These are phyloP conservation scores for Bryum argenteum DNA, from an alignment of 225 moss, liverwort and hornwort genomes.

Conservation along the genomic window DNA sequence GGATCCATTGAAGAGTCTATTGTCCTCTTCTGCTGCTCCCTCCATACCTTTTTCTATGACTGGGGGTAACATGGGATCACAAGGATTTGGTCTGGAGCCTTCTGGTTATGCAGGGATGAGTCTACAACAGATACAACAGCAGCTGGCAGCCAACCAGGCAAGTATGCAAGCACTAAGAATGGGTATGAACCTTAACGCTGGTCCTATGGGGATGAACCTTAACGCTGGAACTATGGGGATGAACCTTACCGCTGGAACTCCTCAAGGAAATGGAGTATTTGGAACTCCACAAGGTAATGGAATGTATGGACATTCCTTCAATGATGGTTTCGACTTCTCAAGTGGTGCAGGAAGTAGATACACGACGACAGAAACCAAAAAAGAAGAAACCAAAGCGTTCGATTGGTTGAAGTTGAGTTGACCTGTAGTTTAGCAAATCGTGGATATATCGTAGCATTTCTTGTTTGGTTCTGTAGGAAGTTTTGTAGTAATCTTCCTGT, in stretches of 20 bases:
- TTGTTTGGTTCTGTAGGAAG: constrained; percentile 21
- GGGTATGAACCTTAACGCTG: constrained; percentile 55
- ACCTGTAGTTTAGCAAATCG: constrained; percentile 25
- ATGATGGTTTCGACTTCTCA: constrained; percentile 85
- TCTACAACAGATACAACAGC: constrained; percentile 72
- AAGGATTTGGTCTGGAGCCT: constrained; percentile 57
- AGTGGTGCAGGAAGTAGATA: constrained; percentile 63
- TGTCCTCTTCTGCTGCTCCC: constrained; percentile 31
- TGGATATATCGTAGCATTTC: constrained; percentile 22
- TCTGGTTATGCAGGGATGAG: constrained; percentile 55
- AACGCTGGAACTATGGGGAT: constrained; percentile 34
- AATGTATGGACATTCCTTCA: constrained; percentile 41
- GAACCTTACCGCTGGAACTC: constrained; percentile 44
- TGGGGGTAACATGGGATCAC: constrained; percentile 59
- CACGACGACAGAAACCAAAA: constrained; percentile 52
- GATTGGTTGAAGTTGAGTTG: constrained; percentile 79
- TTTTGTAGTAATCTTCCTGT: constrained; percentile 24
- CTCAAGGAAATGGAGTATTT: constrained; percentile 52
- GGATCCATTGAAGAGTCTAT: constrained; percentile 61
- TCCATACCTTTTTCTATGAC: constrained; percentile 31
- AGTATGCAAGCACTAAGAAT: constrained; percentile 68
- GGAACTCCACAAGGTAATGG: constrained; percentile 35
- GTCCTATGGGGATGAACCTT: no score
- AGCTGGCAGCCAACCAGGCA: constrained; percentile 64
- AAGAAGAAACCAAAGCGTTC: constrained; percentile 89